Evolutionary conservation across 2,329 filamentous ascomycete species (phyloP), one percentile per base, ranked within the genome.

Genomic region (Colletotrichum orbiculare): DNA sequence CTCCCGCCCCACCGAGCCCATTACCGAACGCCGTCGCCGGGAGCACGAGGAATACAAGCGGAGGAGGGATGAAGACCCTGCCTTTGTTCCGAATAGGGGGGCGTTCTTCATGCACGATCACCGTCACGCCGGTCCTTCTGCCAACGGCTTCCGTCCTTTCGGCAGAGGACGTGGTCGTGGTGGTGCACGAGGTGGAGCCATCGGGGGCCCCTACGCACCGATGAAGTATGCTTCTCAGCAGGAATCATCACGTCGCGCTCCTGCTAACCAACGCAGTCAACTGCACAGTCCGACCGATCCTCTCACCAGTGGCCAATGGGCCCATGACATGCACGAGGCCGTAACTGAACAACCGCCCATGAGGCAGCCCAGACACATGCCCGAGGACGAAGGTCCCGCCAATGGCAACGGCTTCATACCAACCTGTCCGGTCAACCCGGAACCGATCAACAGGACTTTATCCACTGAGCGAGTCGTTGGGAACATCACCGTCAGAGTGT

Each of bases 71-170:
- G 89, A 93, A 71, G 93, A 97, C 76, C 95, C 95, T 41, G 89
- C 94, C 10, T 97, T 97, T 79, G 95, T 97, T 60, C 95, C 96
- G 58, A 97, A 96, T 73, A 86, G 95, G 69, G 96, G 96, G 64
- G 91, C 92, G 67, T 98, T 98, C 83, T 98, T 97, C 81, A 94
- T 98, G 88, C 95, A 98, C 77, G 96, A 98, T 75, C 93, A 96
- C 73, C 88, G 93, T 67, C 90, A 93, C 71, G 87, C 91, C 60
- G 91, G 91, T n/a, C 87, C 90, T 48, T 88, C 89, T 69, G 86
- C 89, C 57, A 95, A 94, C 77, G 91, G 91, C 57, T 93, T 95
- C 77, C 85, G 91, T 62, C 87, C 89, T 11, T 91, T 90, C 75
- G 86, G 86, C 38, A 85, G 90, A 77, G 89, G 88, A 69, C 83